Evolutionary conservation across 306 rosid species (phyloP).

Genomic region (Prunus mume): DNA sequence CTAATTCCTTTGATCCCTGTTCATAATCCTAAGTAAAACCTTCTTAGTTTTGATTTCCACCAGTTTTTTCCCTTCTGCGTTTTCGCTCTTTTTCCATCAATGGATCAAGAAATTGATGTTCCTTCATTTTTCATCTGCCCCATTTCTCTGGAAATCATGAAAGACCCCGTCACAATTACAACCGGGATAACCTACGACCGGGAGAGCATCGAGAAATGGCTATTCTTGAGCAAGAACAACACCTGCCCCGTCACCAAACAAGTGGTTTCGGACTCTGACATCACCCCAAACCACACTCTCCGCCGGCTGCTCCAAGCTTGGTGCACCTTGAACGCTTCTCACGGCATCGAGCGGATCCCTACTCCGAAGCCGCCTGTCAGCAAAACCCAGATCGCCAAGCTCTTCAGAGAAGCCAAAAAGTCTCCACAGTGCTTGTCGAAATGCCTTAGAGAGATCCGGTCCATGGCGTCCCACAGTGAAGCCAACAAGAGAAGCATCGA

Average conservation of each 20-base stretch:
- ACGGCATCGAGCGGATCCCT: conserved; percentile 68
- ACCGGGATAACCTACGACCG: conserved; percentile 89
- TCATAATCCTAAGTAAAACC: too few species aligned
- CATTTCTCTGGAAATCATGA: conserved; percentile 76
- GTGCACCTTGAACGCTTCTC: conserved; percentile 78
- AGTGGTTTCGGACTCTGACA: conserved; percentile 34
- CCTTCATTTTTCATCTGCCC: conserved; percentile 78
- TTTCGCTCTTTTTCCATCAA: conserved; percentile 4
- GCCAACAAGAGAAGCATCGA: conserved; percentile 55
- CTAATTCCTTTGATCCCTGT: too few species aligned
- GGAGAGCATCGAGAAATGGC: conserved; percentile 79
- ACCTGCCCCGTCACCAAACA: conserved; percentile 80
- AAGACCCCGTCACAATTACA: conserved; percentile 71
- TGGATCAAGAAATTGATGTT: conserved; percentile 60
- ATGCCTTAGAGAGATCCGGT: conserved; percentile 34
- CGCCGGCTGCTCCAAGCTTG: conserved; percentile 81
- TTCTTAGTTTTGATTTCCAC: background rate
- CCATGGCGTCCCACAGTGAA: conserved; percentile 59
- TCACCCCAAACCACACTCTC: conserved; percentile 87
- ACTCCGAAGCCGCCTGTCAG: conserved; percentile 68
- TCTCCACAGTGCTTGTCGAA: conserved; percentile 12
- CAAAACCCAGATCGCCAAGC: conserved; percentile 44
- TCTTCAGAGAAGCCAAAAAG: conserved; percentile 45
- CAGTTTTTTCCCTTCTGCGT: background rate
- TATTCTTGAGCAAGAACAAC: conserved; percentile 40